Conservation (phyloP, 805 yeast genomes). For the Yarrowia sp. region DNA sequence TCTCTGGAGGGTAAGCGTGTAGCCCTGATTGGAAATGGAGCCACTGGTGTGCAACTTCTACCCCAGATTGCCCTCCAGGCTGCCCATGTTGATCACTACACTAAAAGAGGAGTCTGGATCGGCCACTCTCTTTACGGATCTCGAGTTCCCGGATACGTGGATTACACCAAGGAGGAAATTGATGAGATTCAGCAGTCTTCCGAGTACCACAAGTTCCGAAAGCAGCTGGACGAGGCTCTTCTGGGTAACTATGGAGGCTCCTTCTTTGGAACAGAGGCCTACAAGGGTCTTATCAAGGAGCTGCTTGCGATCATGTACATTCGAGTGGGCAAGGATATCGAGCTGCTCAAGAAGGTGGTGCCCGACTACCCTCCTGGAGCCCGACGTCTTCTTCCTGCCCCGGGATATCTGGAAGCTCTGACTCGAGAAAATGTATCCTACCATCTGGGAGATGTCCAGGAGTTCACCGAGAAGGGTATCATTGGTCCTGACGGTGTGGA, state of each 20-base stretch:
- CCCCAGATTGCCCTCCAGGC: constrained; percentile 31
- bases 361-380: constrained; percentile 29
- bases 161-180: constrained; percentile 29
- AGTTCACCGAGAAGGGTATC: constrained; percentile 30
- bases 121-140: constrained; percentile 29
- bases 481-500: constrained; percentile 27
- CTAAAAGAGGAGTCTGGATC: constrained; percentile 16
- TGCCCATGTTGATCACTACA: constrained; percentile 21
- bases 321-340: constrained; percentile 28
- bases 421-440: constrained; percentile 28
- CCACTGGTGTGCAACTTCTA: constrained; percentile 38
- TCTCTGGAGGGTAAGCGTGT: constrained; percentile 33
- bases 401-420: constrained; percentile 27
- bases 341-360: constrained; percentile 28
- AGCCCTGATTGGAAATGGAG: constrained; percentile 39
- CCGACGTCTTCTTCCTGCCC: constrained; percentile 29
- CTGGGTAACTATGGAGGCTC: constrained; percentile 24
- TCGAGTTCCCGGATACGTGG: constrained; percentile 28
- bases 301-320: constrained; percentile 25
- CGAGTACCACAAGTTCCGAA: constrained; percentile 31
- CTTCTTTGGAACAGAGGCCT: constrained; percentile 24
- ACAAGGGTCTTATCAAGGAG: constrained; percentile 26
- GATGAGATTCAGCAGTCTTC: constrained; percentile 28
- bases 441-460: constrained; percentile 24
- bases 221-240: constrained; percentile 29